Base-by-base conservation (phyloP, 371 early-diverging fungal genomes). In the Amoeboaphelidium occidentale region DNA sequence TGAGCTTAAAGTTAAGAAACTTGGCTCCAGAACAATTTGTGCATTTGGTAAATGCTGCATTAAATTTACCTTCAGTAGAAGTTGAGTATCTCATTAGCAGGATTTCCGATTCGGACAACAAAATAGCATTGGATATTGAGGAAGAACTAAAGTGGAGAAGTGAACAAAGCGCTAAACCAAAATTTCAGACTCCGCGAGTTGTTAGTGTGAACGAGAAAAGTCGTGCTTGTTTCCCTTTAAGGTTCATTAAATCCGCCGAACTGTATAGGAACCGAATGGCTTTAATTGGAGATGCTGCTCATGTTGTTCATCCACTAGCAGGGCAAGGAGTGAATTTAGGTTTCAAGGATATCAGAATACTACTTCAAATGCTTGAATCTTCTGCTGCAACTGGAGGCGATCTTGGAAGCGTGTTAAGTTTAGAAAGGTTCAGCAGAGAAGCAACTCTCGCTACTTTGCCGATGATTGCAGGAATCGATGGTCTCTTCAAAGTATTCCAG, bases 241-340 rank as follows among this genome's bases (percentile, higher is more conserved):
- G 72, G 24, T 55, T 94, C 64, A 63, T 83, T 39, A 77, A 86
- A 53, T 73, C 85, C 1, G 74, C 72, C 51, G 62, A 67, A 48
- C 82, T 86, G 58, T 67, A 76, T 6, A 69, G 67, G 3, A 64
- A 78, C 10, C 72, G 94, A n/a, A 67, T 84, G 13, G 92, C 79
- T 2, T 69, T 93, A 50, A 74, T 94, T 22, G 96, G 84, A 76
- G 96, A 94, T 61, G 92, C 96, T 6, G 94, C 94, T n/a, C 96
- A 94, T 56, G 71, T 84, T 0, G 75, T 87, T 28, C 94, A 94
- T 55, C 96, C 96, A 20, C 67, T 94, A 51, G 96, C 93, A 3
- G 96, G 96, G 0, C 94, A 90, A 63, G 96, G 96, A 10, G 61
- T 94, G 41, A 93, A 93, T 60, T 73, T 89, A 55, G 94, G 94